Conservation (phyloP, 495 filamentous ascomycete species). For the Hypoxylon fragiforme region DNA sequence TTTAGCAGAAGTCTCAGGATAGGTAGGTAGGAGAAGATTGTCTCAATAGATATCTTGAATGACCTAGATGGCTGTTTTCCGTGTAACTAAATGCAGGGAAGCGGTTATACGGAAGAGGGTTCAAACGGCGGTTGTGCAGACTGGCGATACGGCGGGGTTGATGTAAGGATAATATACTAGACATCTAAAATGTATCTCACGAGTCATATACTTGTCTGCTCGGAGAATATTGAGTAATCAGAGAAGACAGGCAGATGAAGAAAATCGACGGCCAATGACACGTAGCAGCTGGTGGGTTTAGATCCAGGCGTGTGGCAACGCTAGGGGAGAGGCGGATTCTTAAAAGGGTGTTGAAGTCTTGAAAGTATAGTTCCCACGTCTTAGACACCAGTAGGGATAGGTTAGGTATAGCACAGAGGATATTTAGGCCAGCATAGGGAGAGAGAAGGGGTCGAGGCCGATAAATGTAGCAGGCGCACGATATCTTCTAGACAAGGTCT, state of each 20-base stretch:
- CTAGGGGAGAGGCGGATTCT: constrained; percentile 18
- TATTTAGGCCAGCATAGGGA: constrained; percentile 11
- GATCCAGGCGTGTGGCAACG: constrained; percentile 20
- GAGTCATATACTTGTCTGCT: constrained; percentile 18
- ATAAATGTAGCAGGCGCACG: constrained; percentile 17
- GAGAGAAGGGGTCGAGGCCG: constrained; percentile 4
- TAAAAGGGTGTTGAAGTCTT: constrained; percentile 19
- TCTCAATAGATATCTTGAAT: constrained; percentile 18
- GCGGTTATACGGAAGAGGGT: constrained; percentile 18
- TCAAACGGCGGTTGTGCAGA: constrained; percentile 2
- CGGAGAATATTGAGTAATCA: constrained; percentile 2
- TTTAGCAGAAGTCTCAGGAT: constrained; percentile 17
- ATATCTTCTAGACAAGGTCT: constrained; percentile 10
- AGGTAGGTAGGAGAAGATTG: constrained; percentile 2
- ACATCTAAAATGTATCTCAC: constrained; percentile 19
- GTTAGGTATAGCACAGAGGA: too few species aligned
- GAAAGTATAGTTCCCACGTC: constrained; percentile 9
- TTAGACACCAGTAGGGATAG: too few species aligned
- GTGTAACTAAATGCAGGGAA: constrained; percentile 30
- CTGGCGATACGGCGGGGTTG: constrained; percentile 25
- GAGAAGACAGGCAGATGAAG: constrained; percentile 9
- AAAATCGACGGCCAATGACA: constrained; percentile 14
- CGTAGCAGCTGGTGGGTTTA: constrained; percentile 12
- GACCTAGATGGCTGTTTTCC: constrained; percentile 13
- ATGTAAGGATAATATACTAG: constrained; percentile 12